These are phyloP conservation scores for Aspergillus sparsus DNA, from an alignment of 495 filamentous ascomycete genomes.

Conservation along the genomic window DNA sequence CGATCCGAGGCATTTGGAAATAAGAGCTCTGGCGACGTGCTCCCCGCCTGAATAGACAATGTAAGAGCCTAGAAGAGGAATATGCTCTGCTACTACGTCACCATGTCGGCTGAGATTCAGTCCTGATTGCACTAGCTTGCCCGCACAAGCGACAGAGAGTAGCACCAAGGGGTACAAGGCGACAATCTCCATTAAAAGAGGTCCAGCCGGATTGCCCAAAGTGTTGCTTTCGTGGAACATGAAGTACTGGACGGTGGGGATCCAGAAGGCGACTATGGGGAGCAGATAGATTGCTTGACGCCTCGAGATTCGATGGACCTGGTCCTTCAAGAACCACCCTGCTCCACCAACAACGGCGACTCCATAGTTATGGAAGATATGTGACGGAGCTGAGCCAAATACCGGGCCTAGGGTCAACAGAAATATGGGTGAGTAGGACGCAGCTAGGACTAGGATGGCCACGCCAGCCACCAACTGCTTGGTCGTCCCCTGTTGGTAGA, in stretches of 20 bases:
- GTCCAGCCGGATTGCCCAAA: slow-evolving; percentile 69
- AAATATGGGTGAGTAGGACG: slow-evolving; percentile 72
- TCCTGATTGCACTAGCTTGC: slow-evolving; percentile 59
- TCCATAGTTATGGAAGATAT: slow-evolving; percentile 67
- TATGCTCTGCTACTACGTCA: slow-evolving; percentile 55
- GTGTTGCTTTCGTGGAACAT: slow-evolving; percentile 62
- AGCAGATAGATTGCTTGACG: slow-evolving; percentile 49
- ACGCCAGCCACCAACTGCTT: slow-evolving; percentile 36
- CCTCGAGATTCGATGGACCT: slow-evolving; percentile 43
- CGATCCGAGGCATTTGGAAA: slow-evolving; percentile 60
- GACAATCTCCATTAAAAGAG: slow-evolving; percentile 68
- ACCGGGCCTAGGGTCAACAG: slow-evolving; percentile 76
- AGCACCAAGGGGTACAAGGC: slow-evolving; percentile 74
- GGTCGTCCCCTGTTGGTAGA: slow-evolving; percentile 33
- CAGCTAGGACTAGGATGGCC: slow-evolving; percentile 65
- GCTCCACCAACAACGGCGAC: slow-evolving; percentile 61
- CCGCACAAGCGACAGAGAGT: slow-evolving; percentile 64
- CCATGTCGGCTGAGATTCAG: slow-evolving; percentile 57
- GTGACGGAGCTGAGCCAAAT: slow-evolving; percentile 77
- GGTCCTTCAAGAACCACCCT: slow-evolving; percentile 62
- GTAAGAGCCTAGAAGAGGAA: slow-evolving; percentile 63
- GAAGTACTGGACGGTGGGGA: slow-evolving; percentile 68
- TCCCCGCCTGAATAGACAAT: slow-evolving; percentile 63
- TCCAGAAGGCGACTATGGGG: slow-evolving; percentile 71
- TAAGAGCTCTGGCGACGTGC: slow-evolving; percentile 45